These are phyloP conservation scores for Cladochytrium replicatum DNA, from an alignment of 192 early-diverging fungal genomes.

Conservation along the genomic window DNA sequence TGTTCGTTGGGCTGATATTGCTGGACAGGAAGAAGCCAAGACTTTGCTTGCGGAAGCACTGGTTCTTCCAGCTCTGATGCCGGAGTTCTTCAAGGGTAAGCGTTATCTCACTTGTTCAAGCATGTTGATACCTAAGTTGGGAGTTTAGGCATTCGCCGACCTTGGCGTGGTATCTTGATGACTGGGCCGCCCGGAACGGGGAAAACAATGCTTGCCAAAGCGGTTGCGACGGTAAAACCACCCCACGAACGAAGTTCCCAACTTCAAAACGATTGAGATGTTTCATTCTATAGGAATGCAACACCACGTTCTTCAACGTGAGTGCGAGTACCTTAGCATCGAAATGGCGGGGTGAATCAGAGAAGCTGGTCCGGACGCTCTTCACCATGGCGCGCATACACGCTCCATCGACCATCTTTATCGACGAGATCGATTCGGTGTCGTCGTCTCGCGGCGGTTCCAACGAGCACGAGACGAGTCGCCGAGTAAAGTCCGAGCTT, in stretches of 20 bases:
- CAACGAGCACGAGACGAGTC: neutral
- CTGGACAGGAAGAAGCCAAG: conserved; percentile 35
- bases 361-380: conserved; percentile 14
- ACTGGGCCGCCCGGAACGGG: conserved; percentile 91
- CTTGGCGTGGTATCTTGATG: too few species aligned
- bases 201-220: conserved; percentile 82
- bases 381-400: conserved; percentile 57
- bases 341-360: conserved; percentile 1
- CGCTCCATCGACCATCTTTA: conserved; percentile 85
- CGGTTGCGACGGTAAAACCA: conserved; percentile 69
- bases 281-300: conserved; percentile 13
- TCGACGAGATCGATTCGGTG: conserved; percentile 89
- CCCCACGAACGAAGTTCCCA: too few species aligned
- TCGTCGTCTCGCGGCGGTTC: neutral
- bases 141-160: too few species aligned
- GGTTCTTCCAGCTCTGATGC: conserved; percentile 45
- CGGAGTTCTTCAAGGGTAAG: too few species aligned
- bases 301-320: conserved; percentile 3
- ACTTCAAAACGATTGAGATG: conserved; percentile 64
- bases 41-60: conserved; percentile 40
- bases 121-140: too few species aligned
- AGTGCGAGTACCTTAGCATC: neutral
- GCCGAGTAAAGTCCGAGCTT: conserved; percentile 16
- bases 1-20: conserved; percentile 38
- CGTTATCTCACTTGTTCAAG: too few species aligned